These are phyloP conservation scores for Rhizopogon vulgaris DNA, from an alignment of 768 basidiomycete genomes.

Conservation along the genomic window DNA sequence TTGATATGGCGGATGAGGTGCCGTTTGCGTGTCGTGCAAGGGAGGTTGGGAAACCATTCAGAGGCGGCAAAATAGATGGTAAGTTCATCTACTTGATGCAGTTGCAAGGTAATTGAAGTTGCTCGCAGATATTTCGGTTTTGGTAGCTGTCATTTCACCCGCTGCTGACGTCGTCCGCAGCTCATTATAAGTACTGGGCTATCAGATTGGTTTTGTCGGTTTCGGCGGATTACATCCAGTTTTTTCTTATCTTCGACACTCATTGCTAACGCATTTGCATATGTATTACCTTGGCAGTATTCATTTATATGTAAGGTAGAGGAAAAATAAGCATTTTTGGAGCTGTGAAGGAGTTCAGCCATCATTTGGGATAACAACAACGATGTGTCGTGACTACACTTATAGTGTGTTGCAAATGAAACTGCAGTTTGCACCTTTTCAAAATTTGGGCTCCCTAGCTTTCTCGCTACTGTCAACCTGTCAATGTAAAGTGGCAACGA, in stretches of 20 bases:
- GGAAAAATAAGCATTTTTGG: no score
- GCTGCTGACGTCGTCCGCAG: conserved; percentile 22
- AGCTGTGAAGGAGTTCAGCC: no score
- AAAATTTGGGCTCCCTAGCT: no score
- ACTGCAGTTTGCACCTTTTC: no score
- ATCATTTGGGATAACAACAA: no score
- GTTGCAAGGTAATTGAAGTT: neutral
- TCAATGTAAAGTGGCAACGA: no score
- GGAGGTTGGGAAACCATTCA: conserved; percentile 65
- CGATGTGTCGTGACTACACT: no score
- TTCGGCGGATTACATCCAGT: neutral
- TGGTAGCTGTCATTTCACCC: conserved; percentile 60
- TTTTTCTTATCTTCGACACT: neutral
- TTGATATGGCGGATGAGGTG: conserved; percentile 42
- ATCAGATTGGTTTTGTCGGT: neutral
- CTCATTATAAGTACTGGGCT: neutral
- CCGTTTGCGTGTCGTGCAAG: conserved; percentile 83
- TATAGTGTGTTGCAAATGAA: no score
- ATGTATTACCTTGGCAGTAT: neutral
- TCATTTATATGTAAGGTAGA: neutral
- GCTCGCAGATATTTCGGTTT: conserved; percentile 53
- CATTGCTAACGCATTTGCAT: neutral
- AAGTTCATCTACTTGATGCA: conserved; percentile 8
- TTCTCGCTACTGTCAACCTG: no score
- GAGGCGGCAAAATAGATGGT: conserved; percentile 87